Evolutionary conservation across 2,329 filamentous ascomycete species (phyloP), one percentile per base, ranked within the genome.

Genomic region (Neonectria sp.): DNA sequence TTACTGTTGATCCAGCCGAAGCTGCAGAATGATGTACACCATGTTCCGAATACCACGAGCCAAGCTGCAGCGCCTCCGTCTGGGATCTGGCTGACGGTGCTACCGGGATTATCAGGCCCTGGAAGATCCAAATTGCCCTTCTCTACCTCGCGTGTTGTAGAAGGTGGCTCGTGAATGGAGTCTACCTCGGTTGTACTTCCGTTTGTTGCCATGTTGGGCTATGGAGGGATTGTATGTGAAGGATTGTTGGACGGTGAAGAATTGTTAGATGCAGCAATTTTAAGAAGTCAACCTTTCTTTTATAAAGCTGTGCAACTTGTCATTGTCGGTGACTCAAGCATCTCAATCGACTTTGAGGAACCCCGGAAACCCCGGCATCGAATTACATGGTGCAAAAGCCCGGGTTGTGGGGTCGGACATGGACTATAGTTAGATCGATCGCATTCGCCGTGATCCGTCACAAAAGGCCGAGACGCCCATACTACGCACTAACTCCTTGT

Each of bases 1-100:
- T 72, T 88, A 88, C 48, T 84, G 81, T 76, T 90, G 37, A 73
- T 68, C 77, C 79, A 82, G 17, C 82, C 82, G 46, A 80, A 82
- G 40, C 76, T 80, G 71, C 79, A 82, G 33, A 83, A 82, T 0
- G 77, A 75, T 1, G 75, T 77, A 68, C 80, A 82, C 79, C 79
- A 83, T 2, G 74, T 78, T 3, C 82, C 82, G 2, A 79, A 55
- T 5, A 82, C 79, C 0, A 80, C 76, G 1, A 79, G 72, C 82
- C 82, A 83, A 2, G 82, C 82, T 1, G 56, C 55, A 1, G 59
- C 17, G 6, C 79, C 79, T 21, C 79, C 79, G 57, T 75, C 65
- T 11, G 51, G 40, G 6, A 56, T 45, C 17, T 64, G 49, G n/a
- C 48, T 27, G n/a, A 25, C 12, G 7, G 5, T 3, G 2, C 27